Base-by-base conservation (phyloP, 495 filamentous ascomycete species). In the Trichoderma reesei region DNA sequence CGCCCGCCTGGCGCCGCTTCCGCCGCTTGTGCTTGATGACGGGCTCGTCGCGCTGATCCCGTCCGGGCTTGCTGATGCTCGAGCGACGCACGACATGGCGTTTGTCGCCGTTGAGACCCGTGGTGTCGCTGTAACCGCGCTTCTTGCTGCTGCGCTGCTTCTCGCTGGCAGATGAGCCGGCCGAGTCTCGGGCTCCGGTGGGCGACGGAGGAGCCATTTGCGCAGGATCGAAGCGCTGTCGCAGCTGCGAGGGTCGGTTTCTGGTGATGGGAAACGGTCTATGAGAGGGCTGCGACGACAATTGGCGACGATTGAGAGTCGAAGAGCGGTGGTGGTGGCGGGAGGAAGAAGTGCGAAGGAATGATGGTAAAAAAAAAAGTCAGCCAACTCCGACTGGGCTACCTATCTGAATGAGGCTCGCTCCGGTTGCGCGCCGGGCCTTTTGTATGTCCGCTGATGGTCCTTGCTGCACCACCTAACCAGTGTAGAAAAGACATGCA, bases 21-120 rank as follows among this genome's bases (percentile, higher is more conserved):
- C n/a, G 37, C 72, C 72, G 63, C 69, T 54, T 26, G 65, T 74
- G 75, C 67, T 69, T 72, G 73, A 72, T 10, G 74, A 80, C 78
- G 8, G 82, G 83, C 71, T 88, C 85, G 72, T 95, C 91, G 68
- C 87, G 77, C 20, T 85, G 83, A 75, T 93, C 90, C 68, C 90
- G 80, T 33, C 89, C 86, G 20, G 86, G 82, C 65, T 88, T 87
- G 74, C 84, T 86, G 67, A 88, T 71, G 72, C 80, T 83, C 33
- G 74, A 73, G 36, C 78, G 74, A 37, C 80, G 74, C 71, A 56
- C 20, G 5, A 34, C 26, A 14, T 56, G 51, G 51, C 26, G 33
- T 5, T 33, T 79, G 71, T 33, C 63, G 59, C 67, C 62, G 41
- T 59, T 69, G 61, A 66, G 68, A 64, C 65, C 68, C 62, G 65